A percentile compares a stretch with the other conserved stretches of the same genome.
phyloP scores from a whole-genome alignment of 2,329 filamentous ascomycete genomes.

The Orbilia ellipsospora region DNA sequence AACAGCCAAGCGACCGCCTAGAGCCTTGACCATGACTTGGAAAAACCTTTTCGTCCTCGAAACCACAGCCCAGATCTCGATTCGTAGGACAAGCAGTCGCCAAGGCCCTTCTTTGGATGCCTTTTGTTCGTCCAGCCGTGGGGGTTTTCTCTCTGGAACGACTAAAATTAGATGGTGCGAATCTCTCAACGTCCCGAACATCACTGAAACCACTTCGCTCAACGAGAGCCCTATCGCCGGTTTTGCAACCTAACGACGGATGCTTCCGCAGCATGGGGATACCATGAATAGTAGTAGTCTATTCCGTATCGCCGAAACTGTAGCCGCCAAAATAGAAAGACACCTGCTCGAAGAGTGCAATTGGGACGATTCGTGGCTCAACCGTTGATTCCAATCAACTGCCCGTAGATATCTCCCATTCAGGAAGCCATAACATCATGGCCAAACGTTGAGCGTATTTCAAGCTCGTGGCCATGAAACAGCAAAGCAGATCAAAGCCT shows the following conservation, averaged over 20 bases:
- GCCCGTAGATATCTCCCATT: too few species aligned
- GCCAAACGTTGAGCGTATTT: too few species aligned
- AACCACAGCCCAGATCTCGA: constrained; percentile 22
- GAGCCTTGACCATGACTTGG: background rate
- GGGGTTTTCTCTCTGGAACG: constrained; percentile 25
- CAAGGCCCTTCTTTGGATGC: constrained; percentile 11
- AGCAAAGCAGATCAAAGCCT: too few species aligned
- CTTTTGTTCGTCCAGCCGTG: constrained; percentile 12
- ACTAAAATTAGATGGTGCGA: constrained; percentile 53
- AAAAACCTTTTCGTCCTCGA: background rate
- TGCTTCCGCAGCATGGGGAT: constrained; percentile 25
- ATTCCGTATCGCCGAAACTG: background rate
- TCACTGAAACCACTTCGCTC: constrained; percentile 28
- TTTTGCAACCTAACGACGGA: constrained; percentile 13
- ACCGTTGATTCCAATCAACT: too few species aligned
- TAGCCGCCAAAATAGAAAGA: background rate
- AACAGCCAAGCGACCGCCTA: constrained; percentile 9
- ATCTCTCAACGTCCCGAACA: constrained; percentile 37
- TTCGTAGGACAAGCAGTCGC: background rate
- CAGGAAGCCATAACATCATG: too few species aligned
- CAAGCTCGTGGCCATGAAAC: too few species aligned
- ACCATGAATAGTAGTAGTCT: constrained; percentile 1
- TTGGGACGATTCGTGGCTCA: background rate
- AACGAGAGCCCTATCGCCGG: background rate
- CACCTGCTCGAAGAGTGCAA: constrained; percentile 2